Conservation (phyloP, 495 filamentous ascomycete species). For the Melanomma pulvis-pyrius region DNA sequence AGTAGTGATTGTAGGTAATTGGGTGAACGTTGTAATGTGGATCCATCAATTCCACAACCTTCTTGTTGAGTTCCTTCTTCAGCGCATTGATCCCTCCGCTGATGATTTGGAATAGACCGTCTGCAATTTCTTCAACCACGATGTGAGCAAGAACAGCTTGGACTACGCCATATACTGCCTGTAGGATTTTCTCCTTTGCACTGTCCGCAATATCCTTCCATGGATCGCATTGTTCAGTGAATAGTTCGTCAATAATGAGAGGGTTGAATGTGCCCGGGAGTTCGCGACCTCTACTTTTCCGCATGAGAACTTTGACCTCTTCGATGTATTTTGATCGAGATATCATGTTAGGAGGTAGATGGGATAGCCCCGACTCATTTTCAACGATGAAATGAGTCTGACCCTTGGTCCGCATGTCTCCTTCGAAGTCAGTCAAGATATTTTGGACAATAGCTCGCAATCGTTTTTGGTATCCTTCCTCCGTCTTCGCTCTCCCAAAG, state of each 20-base stretch:
- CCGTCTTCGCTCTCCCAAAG: slow-evolving; percentile 29
- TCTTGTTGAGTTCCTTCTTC: slow-evolving; percentile 2
- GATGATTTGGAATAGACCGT: slow-evolving; percentile 9
- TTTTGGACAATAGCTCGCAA: slow-evolving; percentile 14
- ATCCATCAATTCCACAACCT: slow-evolving; percentile 7
- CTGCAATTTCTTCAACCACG: slow-evolving; percentile 5
- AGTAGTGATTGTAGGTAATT: slow-evolving; percentile 28
- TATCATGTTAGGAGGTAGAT: neutral
- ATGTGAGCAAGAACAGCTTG: neutral
- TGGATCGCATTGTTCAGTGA: slow-evolving; percentile 14
- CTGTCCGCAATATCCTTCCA: slow-evolving; percentile 8
- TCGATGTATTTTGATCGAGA: slow-evolving; percentile 9
- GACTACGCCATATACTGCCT: slow-evolving; percentile 7
- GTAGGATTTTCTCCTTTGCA: slow-evolving; percentile 3
- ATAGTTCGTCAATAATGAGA: slow-evolving; percentile 10
- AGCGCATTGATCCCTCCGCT: neutral
- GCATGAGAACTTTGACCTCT: slow-evolving; percentile 8
- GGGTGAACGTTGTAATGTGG: slow-evolving; percentile 22
- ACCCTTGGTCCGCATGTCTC: neutral
- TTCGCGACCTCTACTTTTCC: slow-evolving; percentile 7
- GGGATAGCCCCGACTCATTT: neutral
- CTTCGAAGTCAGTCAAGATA: neutral
- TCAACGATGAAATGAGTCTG: neutral
- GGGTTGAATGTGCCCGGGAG: slow-evolving; percentile 14
- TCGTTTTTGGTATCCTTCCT: slow-evolving; percentile 43